Conservation (phyloP, 2,329 filamentous ascomycete genomes). For the Purpureocillium lavendulum region DNA sequence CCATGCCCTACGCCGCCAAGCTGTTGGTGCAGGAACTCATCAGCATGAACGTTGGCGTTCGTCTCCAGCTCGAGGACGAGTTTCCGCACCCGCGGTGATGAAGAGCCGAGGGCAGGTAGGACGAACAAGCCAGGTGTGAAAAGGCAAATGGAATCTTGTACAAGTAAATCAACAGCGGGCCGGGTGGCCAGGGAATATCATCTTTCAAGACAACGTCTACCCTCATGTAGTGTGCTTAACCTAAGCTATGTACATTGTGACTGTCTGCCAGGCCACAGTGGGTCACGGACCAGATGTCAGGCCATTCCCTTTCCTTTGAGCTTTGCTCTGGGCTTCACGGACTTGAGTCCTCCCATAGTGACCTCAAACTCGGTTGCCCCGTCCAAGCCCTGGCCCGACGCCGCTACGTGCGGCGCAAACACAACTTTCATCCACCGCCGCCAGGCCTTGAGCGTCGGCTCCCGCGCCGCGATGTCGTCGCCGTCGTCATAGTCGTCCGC, state of each 20-base stretch:
- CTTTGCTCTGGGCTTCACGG: slow-evolving; percentile 10
- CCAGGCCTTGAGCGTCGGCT: slow-evolving; percentile 49
- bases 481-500: slow-evolving; percentile 32
- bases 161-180: no score
- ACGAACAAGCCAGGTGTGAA: no score
- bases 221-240: no score
- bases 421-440: slow-evolving; percentile 79
- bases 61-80: slow-evolving; percentile 85
- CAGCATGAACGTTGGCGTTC: slow-evolving; percentile 97
- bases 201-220: no score
- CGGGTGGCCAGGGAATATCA: no score
- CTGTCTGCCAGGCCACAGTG: no score
- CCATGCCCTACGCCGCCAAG: slow-evolving; percentile 96
- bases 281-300: no score
- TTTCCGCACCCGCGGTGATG: slow-evolving; percentile 59
- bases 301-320: not conserved
- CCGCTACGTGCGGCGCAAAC: slow-evolving; percentile 69
- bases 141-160: not conserved
- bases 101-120: not conserved
- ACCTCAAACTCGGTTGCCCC: slow-evolving; percentile 68
- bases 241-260: no score
- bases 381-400: slow-evolving; percentile 36
- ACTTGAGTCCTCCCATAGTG: slow-evolving; percentile 52
- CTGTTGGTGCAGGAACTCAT: slow-evolving; percentile 90
- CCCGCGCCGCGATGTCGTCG: slow-evolving; percentile 31